phyloP scores from a whole-genome alignment of 352 stramenopile species.

The Phytopythium ostracodes region DNA sequence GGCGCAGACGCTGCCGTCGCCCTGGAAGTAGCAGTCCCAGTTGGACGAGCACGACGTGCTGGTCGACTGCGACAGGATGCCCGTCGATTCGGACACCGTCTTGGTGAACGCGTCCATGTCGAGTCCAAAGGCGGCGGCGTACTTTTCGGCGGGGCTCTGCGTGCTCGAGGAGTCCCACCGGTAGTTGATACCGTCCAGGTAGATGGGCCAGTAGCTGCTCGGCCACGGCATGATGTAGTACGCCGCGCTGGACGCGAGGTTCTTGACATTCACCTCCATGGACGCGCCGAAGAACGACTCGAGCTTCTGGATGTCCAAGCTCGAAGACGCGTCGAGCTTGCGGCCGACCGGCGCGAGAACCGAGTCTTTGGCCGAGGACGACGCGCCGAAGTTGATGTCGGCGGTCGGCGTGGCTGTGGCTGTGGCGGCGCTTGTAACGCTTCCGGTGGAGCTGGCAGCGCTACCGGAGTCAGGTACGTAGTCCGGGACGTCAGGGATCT shows the following conservation, averaged over 20 bases:
- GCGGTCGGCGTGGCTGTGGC: conserved; percentile 9
- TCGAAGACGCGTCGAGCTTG: conserved; percentile 12
- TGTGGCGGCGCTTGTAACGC: conserved; percentile 2
- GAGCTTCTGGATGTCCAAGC: conserved; percentile 29
- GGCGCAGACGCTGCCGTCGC: conserved; percentile 28
- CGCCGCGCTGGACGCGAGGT: conserved; percentile 12
- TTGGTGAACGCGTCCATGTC: conserved; percentile 34
- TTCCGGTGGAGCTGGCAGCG: conserved; percentile 6
- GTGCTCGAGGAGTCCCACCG: conserved; percentile 18
- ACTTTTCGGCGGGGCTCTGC: conserved; percentile 37
- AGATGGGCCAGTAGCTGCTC: conserved; percentile 55
- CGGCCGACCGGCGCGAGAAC: conserved; percentile 1
- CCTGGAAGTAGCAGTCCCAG: conserved; percentile 20
- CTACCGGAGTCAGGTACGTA: conserved; percentile 7
- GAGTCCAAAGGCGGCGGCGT: conserved; percentile 37
- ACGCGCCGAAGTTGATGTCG: conserved; percentile 14
- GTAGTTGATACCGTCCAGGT: conserved; percentile 64
- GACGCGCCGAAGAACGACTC: conserved; percentile 24
- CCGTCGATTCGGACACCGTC: conserved; percentile 27
- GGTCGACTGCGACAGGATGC: conserved; percentile 26
- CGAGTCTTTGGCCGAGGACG: conserved; percentile 15
- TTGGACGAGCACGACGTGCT: conserved; percentile 25
- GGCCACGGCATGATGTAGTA: conserved; percentile 37
- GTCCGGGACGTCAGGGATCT: conserved; percentile 14
- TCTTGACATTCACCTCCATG: conserved; percentile 27